Evolutionary conservation across 2,329 filamentous ascomycete genomes (phyloP).

Genomic region (Verticillium dahliae): DNA sequence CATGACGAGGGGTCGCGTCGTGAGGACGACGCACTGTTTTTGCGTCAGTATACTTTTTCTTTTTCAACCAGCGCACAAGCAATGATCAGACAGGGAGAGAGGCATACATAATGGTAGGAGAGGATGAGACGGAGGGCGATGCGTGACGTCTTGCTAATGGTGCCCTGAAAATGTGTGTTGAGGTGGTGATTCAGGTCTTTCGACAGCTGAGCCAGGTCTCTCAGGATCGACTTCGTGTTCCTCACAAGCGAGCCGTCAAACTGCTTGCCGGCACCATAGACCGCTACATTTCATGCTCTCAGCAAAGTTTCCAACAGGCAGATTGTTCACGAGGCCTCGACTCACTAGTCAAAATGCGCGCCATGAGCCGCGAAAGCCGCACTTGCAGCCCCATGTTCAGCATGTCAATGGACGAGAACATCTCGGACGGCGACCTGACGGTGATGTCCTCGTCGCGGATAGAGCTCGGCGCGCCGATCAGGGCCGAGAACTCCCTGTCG

Average conservation of each 20-base stretch:
- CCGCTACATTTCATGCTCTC: background rate
- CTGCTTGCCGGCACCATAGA: slow-evolving; percentile 10
- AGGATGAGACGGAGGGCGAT: slow-evolving; percentile 11
- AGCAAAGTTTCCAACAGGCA: background rate
- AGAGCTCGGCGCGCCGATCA: slow-evolving; percentile 11
- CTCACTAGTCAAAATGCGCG: slow-evolving; percentile 9
- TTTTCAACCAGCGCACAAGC: background rate
- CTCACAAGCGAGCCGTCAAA: slow-evolving; percentile 10
- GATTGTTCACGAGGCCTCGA: background rate
- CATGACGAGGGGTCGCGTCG: slow-evolving; percentile 9
- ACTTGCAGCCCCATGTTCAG: slow-evolving; percentile 12
- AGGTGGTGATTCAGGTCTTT: slow-evolving; percentile 8
- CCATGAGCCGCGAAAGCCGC: slow-evolving; percentile 9
- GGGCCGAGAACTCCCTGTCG: slow-evolving; percentile 8
- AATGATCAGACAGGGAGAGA: fast-evolving
- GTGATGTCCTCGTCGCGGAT: slow-evolving; percentile 12
- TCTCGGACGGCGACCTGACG: slow-evolving; percentile 8
- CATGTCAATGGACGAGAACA: slow-evolving; percentile 7
- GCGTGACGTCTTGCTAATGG: slow-evolving; percentile 9
- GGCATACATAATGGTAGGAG: slow-evolving; percentile 16
- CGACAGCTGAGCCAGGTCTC: slow-evolving; percentile 8
- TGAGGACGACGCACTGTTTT: slow-evolving; percentile 8
- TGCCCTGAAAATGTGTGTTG: slow-evolving; percentile 10
- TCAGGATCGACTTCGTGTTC: slow-evolving; percentile 10
- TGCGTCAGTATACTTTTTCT: background rate